Evolutionary conservation across 345 rosid species (phyloP), one percentile per base, ranked within the genome.

Genomic region (Tarenaya hassleriana): DNA sequence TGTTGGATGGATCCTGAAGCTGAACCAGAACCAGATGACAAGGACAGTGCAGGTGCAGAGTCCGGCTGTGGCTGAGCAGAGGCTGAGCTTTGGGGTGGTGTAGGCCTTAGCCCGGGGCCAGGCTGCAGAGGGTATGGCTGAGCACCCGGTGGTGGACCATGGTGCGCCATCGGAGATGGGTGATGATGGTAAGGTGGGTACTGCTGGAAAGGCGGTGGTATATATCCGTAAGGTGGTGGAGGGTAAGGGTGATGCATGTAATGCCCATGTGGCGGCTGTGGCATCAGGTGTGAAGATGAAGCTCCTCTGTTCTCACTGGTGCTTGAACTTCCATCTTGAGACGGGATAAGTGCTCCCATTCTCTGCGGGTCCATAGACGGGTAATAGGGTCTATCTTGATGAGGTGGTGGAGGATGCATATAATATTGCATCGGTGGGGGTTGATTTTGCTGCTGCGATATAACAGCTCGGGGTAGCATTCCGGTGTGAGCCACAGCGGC

Each of bases 321-420:
- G 43, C 61, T 62, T 27, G 82, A 12, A 55, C 79, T 59, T n/a
- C 83, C 87, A 41, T 91, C 98, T 47, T 87, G 86, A 50, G 79
- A 64, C 17, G 82, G 82, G 56, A 84, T 60, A 63, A 84, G 47
- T 1, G 96, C 96, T 46, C 96, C 98, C 98, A 91, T 91, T 63
- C 98, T 69, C 49, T 91, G 98, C 48, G 98, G 98, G 68, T 91
- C 96, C 95, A 87, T 91, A 17, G 96, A 91, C 19, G 98, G 96
- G 67, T 91, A 91, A 49, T 50, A 82, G 8, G 95, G 59, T 68
- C 84, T 71, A n/a, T 82, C 86, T 34, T 63, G 86, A 72, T 75
- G 96, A 58, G 59, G 73, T 9, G 81, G 84, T 51, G 75, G 75
- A 18, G 83, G 85, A 7, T 83, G 87, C 62, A 82, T 82, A 62